Evolutionary conservation across 2,329 filamentous ascomycete species (phyloP), one percentile per base, ranked within the genome.

Genomic region (Plectosphaerella sp.): DNA sequence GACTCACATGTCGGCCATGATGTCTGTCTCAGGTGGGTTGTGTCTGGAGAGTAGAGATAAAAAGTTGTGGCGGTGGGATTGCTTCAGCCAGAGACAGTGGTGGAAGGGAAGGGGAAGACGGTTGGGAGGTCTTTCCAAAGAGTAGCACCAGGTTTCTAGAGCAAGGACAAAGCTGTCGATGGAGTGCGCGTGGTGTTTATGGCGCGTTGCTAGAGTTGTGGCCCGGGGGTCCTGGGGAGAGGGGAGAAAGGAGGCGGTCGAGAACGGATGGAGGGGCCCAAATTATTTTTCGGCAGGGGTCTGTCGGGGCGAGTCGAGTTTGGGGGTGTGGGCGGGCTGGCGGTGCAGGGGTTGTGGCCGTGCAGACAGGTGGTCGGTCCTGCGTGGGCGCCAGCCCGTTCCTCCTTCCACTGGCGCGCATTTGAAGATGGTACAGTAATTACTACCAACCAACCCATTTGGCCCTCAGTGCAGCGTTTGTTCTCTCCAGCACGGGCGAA

Each of bases 221-320:
- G 51, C 22, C 22, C 22, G 50, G 51, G 54, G 48, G 47, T 57
- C 50, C 48, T 45, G 48, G 25, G 48, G 25, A 33, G 16, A 33
- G 16, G 46, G 50, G 50, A 33, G 28, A 55, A 56, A 56, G 54
- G 54, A 51, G 52, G 39, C 37, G 52, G 51, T 16, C 33, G 18
- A 24, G 47, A 48, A 37, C 47, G 20, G 62, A 66, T 63, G 61
- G 67, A 70, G 69, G 69, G 69, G 69, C 67, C 66, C 64, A 67
- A 67, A 67, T 69, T 69, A 69, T 68, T 65, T 61, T 63, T 52
- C 52, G 46, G 57, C 51, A 55, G 47, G 47, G 47, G 47, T 41
- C 47, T 33, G 28, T 33, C 28, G 28, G 28, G 28, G 28, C 28
- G 28, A 33, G 28, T 33, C 28, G 28, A 33, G 28, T 33, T 33